These are phyloP conservation scores for Colletotrichum euphorbiae DNA, from an alignment of 2,329 filamentous ascomycete genomes.

Conservation along the genomic window DNA sequence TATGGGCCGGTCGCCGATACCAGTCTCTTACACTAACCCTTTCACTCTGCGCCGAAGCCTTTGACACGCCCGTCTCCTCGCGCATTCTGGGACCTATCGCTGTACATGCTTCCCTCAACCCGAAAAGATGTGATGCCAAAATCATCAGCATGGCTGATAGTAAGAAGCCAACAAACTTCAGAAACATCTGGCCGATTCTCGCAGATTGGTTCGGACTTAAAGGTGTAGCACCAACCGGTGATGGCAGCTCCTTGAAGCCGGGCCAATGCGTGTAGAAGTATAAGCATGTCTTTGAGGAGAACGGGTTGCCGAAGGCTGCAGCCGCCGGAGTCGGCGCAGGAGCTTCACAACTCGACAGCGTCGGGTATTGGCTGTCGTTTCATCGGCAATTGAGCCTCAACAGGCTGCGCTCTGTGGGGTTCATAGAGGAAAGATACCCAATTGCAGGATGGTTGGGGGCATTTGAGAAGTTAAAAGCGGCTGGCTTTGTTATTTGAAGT, in stretches of 20 bases:
- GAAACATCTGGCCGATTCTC: constrained; percentile 48
- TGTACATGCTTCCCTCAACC: constrained; percentile 47
- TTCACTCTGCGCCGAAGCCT: too few relatives aligned
- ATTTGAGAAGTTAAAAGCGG: constrained; percentile 55
- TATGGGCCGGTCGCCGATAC: too few relatives aligned
- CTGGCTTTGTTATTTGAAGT: constrained; percentile 52
- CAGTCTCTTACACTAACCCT: too few relatives aligned
- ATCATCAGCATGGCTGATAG: constrained; percentile 50
- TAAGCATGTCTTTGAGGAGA: constrained; percentile 46
- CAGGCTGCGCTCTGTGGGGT: constrained; percentile 53
- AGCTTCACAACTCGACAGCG: constrained; percentile 53
- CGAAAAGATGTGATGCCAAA: constrained; percentile 44
- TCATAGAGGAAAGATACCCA: constrained; percentile 52
- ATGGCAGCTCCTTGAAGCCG: constrained; percentile 39
- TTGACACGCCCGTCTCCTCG: constrained; percentile 49
- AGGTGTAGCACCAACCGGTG: constrained; percentile 42
- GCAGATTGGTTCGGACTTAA: constrained; percentile 49
- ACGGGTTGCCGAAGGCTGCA: constrained; percentile 43
- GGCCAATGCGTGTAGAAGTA: constrained; percentile 49
- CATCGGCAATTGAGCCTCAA: constrained; percentile 59
- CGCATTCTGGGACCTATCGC: constrained; percentile 46
- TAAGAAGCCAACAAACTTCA: constrained; percentile 44
- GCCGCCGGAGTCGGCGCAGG: constrained; percentile 52
- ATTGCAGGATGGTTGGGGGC: constrained; percentile 55
- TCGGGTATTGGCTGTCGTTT: constrained; percentile 61